These are phyloP conservation scores for Helicocarpus griseus DNA, from an alignment of 2,329 filamentous ascomycete species.

Conservation along the genomic window DNA sequence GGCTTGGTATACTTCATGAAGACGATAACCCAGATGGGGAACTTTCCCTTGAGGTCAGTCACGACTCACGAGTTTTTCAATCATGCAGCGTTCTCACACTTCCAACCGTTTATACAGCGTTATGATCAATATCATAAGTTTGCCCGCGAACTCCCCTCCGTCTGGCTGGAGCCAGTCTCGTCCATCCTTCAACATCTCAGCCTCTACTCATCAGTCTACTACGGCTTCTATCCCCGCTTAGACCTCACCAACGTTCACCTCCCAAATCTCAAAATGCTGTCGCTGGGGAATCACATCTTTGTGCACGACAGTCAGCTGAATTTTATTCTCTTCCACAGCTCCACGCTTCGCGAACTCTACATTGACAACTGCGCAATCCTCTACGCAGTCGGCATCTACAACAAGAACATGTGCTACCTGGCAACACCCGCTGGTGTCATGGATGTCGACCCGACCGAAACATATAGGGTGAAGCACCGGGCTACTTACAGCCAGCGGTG, in stretches of 20 bases:
- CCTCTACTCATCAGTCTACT: slow-evolving; percentile 29
- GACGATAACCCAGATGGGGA: neutral
- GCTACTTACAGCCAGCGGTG: slow-evolving; percentile 13
- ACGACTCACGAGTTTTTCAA: neutral
- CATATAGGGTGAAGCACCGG: neutral
- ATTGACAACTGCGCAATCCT: slow-evolving; percentile 37
- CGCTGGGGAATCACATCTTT: slow-evolving; percentile 35
- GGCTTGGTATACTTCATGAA: slow-evolving; percentile 1
- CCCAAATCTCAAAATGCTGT: slow-evolving; percentile 31
- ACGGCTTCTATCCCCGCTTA: slow-evolving; percentile 32
- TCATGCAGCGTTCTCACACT: neutral
- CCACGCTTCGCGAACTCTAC: slow-evolving; percentile 32
- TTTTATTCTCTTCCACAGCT: slow-evolving; percentile 35
- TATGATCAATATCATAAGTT: neutral
- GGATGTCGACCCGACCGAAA: neutral
- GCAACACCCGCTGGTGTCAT: neutral
- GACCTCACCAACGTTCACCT: slow-evolving; percentile 28
- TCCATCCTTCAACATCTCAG: slow-evolving; percentile 28
- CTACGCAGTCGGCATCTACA: slow-evolving; percentile 7
- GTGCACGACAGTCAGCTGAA: slow-evolving; percentile 38
- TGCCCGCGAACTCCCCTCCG: neutral
- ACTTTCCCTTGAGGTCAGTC: neutral
- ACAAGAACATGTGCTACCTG: neutral
- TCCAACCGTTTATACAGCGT: neutral
- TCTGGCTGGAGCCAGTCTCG: slow-evolving; percentile 5